A percentile compares a stretch with the other conserved stretches of the same genome.
Evolutionary conservation across 768 basidiomycete species (phyloP).

Genomic region (Cystofilobasidium macerans): DNA sequence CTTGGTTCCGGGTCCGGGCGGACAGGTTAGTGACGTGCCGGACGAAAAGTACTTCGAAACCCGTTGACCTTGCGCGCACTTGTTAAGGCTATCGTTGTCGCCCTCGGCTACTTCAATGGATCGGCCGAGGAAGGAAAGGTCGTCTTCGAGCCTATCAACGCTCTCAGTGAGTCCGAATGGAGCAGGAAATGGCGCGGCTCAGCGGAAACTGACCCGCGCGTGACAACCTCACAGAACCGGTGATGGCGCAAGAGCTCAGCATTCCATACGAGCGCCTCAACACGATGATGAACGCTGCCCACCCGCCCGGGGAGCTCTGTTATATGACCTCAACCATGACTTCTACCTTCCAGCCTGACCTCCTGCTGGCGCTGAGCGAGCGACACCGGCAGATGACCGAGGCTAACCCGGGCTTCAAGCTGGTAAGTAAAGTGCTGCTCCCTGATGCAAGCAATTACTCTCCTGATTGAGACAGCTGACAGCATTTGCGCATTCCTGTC

Average conservation of each 20-base stretch:
- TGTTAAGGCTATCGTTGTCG: slow-evolving; percentile 3
- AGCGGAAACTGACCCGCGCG: not conserved
- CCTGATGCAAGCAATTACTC: not conserved
- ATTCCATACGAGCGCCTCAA: not conserved
- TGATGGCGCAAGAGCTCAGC: not conserved
- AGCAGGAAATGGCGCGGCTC: not conserved
- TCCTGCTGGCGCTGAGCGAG: not conserved
- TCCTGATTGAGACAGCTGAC: not conserved
- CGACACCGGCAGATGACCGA: not conserved
- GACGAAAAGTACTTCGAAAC: no score
- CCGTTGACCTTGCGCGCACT: no score
- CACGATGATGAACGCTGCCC: not conserved
- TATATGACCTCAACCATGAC: not conserved
- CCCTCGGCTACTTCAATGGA: slow-evolving; percentile 16
- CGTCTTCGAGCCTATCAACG: not conserved
- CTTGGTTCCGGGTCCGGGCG: not conserved
- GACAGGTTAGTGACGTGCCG: no score
- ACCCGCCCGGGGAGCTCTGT: not conserved
- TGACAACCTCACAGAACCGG: not conserved
- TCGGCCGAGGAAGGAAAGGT: slow-evolving; percentile 1
- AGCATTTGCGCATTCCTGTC: not conserved
- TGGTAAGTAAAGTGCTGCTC: not conserved
- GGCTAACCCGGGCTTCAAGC: not conserved
- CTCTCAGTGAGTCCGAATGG: not conserved
- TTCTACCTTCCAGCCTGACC: not conserved